Percentiles rank a stretch among this genome's conserved stretches.
These are phyloP conservation scores for Prunella vulgaris DNA, from an alignment of 257 asterid species.

Conservation along the genomic window DNA sequence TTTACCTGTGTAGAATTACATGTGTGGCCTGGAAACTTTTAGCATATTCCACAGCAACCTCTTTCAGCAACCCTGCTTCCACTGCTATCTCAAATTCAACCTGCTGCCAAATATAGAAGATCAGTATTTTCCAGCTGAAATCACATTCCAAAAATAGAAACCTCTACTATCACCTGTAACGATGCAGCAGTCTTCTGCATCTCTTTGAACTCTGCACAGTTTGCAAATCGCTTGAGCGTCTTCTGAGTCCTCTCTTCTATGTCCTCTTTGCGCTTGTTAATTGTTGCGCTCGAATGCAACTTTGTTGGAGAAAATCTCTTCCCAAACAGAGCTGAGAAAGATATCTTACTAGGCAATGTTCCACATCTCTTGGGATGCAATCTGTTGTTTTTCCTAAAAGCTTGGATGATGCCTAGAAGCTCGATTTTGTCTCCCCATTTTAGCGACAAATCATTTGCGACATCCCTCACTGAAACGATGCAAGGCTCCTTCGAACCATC, in stretches of 20 bases:
- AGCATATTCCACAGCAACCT: conserved; percentile 35
- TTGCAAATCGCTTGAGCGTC: conserved; percentile 21
- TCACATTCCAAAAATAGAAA: background rate
- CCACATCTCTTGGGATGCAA: conserved; percentile 16
- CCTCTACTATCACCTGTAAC: conserved; percentile 31
- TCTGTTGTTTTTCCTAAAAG: conserved; percentile 19
- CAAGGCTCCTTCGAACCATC: conserved; percentile 37
- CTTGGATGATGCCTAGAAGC: conserved; percentile 37
- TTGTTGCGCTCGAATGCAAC: conserved; percentile 42
- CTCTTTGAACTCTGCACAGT: conserved; percentile 22
- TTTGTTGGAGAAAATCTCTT: conserved; percentile 11
- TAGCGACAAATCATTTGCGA: conserved; percentile 25
- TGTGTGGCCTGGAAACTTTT: conserved; percentile 37
- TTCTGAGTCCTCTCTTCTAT: conserved; percentile 26
- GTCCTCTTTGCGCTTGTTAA: conserved; percentile 31
- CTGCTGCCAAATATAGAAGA: conserved; percentile 5
- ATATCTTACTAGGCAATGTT: conserved; percentile 14
- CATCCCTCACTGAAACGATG: conserved; percentile 17
- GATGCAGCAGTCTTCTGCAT: conserved; percentile 25
- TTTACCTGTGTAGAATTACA: conserved; percentile 42
- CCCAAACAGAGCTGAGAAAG: background rate
- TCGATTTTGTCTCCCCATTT: conserved; percentile 28
- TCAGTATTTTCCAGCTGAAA: background rate
- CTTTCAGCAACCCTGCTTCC: conserved; percentile 42
- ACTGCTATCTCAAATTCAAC: conserved; percentile 45